Base-by-base conservation (phyloP, 2,329 filamentous ascomycete genomes). In the Ophiocordyceps camponoti-saundersi region DNA sequence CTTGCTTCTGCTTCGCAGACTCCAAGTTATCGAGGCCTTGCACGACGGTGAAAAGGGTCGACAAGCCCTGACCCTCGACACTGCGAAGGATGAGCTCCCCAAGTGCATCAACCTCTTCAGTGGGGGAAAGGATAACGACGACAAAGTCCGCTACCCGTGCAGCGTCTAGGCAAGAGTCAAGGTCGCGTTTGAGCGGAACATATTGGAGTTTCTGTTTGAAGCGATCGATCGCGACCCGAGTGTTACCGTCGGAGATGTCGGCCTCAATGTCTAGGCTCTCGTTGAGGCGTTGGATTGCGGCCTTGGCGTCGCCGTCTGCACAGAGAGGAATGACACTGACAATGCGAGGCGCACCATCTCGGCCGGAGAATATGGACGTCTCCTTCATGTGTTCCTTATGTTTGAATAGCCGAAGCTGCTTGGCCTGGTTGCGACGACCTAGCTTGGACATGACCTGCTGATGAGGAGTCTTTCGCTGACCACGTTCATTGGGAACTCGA, bases 381-480 rank as follows among this genome's bases (percentile, higher is more conserved):
- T 87, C 82, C 54, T 84, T 82, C 44, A 83, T 73, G 59, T 92
- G 84, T 56, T 92, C 87, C 59, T 80, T 80, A 59, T 88, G 80
- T 65, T 96, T 95, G 55, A 80, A 72, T 51, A 84, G 69, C 57
- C 90, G 85, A 63, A 82, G 80, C 70, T 98, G 92, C 65, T 90
- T 90, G 55, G 87, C 85, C 69, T 94, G 87, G 65, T 98, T 96
- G 56, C 87, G 81, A 50, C 92, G 83, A 65, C 95, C 88, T 62
- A 98, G 77, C 67, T 96, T 98, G 49, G 88, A 94, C 85, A 95
- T 90, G 67, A 95, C 79, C 68, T 95, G 87, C 63, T 98, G 92
- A 63, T 95, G 87, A 47, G 86, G 86, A 16, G 90, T 95, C 65
- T 86, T 93, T 59, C 90, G 80, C 56, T 72, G 71, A 50, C 82